Percentiles rank a stretch among this genome's conserved stretches.
These are phyloP conservation scores for Pseudoscleropodium purum DNA, from an alignment of 225 moss, liverwort and hornwort genomes.

Conservation along the genomic window DNA sequence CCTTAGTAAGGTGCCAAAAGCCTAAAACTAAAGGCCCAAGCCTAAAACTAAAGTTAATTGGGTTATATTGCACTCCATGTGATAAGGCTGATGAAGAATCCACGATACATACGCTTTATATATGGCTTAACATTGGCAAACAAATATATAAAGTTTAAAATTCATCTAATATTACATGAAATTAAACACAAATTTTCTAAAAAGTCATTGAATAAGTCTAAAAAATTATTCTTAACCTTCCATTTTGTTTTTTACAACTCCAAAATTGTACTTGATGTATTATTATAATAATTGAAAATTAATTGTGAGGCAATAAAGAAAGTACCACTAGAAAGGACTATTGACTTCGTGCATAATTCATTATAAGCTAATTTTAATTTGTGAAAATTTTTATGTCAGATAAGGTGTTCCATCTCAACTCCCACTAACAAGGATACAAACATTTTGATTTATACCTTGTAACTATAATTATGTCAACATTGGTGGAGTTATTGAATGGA, in stretches of 20 bases:
- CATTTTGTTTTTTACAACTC: background rate
- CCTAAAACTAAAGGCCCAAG: too few species aligned
- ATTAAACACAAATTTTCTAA: background rate
- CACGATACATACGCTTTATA: too few species aligned
- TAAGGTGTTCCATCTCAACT: background rate
- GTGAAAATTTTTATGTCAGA: too few species aligned
- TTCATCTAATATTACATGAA: too few species aligned
- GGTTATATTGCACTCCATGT: too few species aligned
- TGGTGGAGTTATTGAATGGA: fast-evolving
- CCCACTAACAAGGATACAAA: background rate
- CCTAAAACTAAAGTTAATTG: too few species aligned
- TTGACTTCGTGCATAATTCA: fast-evolving
- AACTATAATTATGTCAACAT: background rate
- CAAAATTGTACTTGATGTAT: background rate
- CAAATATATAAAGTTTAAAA: too few species aligned
- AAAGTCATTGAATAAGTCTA: background rate
- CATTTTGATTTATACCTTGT: background rate
- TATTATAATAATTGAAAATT: background rate
- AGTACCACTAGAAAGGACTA: fast-evolving
- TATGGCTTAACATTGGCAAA: too few species aligned
- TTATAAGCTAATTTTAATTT: background rate
- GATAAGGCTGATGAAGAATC: too few species aligned
- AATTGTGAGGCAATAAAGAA: fast-evolving
- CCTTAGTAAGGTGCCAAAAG: too few species aligned
- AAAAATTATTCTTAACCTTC: background rate